Evolutionary conservation across 176 grass and related monocot species (phyloP), one percentile per base, ranked within the genome.

Genomic region (Aegilops umbellulata): DNA sequence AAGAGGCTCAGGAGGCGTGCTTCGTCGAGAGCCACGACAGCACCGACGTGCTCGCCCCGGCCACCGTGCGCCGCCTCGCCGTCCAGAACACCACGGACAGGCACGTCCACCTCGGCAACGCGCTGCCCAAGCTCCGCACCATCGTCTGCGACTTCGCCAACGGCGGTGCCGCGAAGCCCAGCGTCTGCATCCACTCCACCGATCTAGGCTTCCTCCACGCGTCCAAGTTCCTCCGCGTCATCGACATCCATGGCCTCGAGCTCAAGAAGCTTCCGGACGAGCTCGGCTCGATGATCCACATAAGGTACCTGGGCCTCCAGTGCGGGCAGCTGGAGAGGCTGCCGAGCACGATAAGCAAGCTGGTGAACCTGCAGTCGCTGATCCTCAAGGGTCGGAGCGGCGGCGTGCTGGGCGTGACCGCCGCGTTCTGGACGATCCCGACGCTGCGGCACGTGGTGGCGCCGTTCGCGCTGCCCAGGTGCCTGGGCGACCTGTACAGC

Each of bases 281-380:
- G 68, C 79, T 90, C 53, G 82, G 85, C 73, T 78, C 77, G 22
- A 87, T 93, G 85, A 88, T 93, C 27, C 92, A 93, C 73, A 69
- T 93, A 49, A 93, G 87, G 24, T 87, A 90, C 87, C 49, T 92
- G 6, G 83, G 87, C 6, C 76, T 92, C 3, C 83, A 74, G 1
- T 83, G 83, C 24, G 62, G 63, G 17, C 22, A 53, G 6, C 46
- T 92, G 68, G 78, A 90, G 74, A 83, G 77, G 68, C 80, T 92
- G 14, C 91, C 91, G 10, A 73, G 5, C 76, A 85, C 53, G 51
- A 77, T 93, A 3, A 65, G 77, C 68, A 93, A 82, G 41, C 91
- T 93, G 12, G 82, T 82, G 16, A 93, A 93, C 82, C 88, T 93
- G 55, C 91, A 93, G 67, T 87, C 91, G 5, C 84, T 93, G 10